Evolutionary conservation across 2,329 filamentous ascomycete species (phyloP).

Genomic region (Fusarium decemcellulare): DNA sequence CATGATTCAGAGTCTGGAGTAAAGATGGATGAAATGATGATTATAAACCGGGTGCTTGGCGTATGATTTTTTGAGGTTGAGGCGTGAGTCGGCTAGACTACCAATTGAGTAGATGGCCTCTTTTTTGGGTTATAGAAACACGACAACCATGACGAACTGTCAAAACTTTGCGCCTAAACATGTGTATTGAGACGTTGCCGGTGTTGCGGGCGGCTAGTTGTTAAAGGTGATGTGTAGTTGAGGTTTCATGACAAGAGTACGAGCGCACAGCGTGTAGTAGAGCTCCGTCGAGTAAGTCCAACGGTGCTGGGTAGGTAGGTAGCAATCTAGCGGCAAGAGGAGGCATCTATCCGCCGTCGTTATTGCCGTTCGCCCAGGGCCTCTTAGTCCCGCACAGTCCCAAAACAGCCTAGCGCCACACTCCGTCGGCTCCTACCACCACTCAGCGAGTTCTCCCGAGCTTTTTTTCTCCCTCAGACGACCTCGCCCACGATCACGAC

Average conservation of each 20-base stretch:
- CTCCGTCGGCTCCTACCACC: conserved; percentile 44
- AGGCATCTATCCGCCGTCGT: conserved; percentile 10
- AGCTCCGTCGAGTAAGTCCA: too few relatives aligned
- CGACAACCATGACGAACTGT: conserved; percentile 23
- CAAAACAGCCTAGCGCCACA: conserved; percentile 49
- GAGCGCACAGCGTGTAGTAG: not conserved
- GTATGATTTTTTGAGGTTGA: conserved; percentile 40
- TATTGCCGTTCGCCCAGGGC: conserved; percentile 36
- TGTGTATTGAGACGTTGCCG: not conserved
- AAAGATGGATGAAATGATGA: conserved; percentile 34
- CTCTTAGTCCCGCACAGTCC: conserved; percentile 30
- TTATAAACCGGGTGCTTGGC: conserved; percentile 41
- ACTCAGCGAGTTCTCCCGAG: conserved; percentile 62
- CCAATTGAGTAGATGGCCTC: conserved; percentile 22
- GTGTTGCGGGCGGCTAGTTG: not conserved
- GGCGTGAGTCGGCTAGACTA: conserved; percentile 35
- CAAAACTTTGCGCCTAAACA: not conserved
- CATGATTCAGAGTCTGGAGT: conserved; percentile 84
- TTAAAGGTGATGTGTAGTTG: not conserved
- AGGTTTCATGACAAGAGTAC: not conserved
- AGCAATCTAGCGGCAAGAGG: conserved; percentile 4
- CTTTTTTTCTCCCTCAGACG: conserved; percentile 61
- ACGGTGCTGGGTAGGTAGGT: not conserved
- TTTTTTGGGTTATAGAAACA: conserved; percentile 41
- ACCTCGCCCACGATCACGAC: conserved; percentile 47